Conservation (phyloP, 2,329 filamentous ascomycete genomes). For the Sporothrix pseudoabietina region DNA sequence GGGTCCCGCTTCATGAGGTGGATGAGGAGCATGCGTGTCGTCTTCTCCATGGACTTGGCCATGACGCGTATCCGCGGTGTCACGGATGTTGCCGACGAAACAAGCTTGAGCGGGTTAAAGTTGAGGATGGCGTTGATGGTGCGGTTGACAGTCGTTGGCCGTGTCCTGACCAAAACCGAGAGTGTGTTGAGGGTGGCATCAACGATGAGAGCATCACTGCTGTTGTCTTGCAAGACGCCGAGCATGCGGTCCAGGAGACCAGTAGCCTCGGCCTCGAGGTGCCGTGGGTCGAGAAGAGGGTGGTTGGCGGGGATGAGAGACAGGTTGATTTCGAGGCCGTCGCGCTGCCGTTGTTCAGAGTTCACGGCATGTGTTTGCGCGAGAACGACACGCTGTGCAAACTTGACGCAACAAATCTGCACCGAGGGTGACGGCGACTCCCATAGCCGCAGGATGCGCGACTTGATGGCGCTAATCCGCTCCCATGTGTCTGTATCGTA, state of each 20-base stretch:
- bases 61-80: conserved; percentile 79
- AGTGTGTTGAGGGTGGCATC: conserved; percentile 64
- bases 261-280: conserved; percentile 88
- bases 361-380: conserved; percentile 85
- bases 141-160: conserved; percentile 79
- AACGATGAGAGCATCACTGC: conserved; percentile 60
- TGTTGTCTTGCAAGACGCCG: conserved; percentile 80
- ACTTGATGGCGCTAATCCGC: conserved; percentile 84
- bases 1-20: conserved; percentile 83
- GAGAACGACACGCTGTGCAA: conserved; percentile 88
- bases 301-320: conserved; percentile 84
- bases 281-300: conserved; percentile 73
- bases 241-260: conserved; percentile 89
- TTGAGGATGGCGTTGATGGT: conserved; percentile 82
- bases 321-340: conserved; percentile 81
- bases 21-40: conserved; percentile 77
- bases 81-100: conserved; percentile 61
- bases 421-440: conserved; percentile 75
- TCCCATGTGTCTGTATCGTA: conserved; percentile 84
- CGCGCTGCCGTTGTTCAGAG: conserved; percentile 73
- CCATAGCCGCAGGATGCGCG: conserved; percentile 85
- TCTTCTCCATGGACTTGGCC: conserved; percentile 93
- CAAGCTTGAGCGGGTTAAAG: conserved; percentile 88
- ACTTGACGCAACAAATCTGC: conserved; percentile 94
- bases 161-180: conserved; percentile 77